These are phyloP conservation scores for Fusarium globosum DNA, from an alignment of 2,329 filamentous ascomycete genomes.

Conservation along the genomic window DNA sequence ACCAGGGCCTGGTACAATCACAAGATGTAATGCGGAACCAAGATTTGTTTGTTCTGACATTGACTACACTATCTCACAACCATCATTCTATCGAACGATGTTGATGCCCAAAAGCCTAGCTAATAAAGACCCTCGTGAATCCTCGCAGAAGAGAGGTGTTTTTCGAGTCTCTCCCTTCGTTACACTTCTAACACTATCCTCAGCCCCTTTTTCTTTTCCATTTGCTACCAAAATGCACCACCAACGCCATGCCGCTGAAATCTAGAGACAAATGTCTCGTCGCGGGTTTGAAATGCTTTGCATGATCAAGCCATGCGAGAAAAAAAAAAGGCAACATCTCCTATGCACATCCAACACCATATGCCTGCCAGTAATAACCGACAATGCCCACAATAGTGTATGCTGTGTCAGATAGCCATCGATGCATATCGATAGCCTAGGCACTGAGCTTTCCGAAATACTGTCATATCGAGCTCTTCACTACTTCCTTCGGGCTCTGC, in stretches of 20 bases:
- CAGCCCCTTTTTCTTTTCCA: slow-evolving; percentile 17
- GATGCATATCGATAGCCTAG: background rate
- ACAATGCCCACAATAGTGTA: background rate
- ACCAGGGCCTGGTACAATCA: background rate
- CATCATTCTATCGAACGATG: background rate
- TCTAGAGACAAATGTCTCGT: slow-evolving; percentile 40
- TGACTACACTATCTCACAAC: slow-evolving; percentile 25
- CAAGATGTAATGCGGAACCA: background rate
- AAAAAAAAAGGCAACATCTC: slow-evolving; percentile 24
- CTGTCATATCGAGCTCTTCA: background rate
- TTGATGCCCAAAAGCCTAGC: background rate
- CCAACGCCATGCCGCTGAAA: slow-evolving; percentile 46
- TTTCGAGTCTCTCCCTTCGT: background rate
- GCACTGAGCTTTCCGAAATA: background rate
- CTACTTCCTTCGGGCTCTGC: background rate
- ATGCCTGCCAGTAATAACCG: background rate
- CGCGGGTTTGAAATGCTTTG: slow-evolving; percentile 41
- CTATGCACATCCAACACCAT: slow-evolving; percentile 2
- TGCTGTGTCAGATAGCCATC: background rate
- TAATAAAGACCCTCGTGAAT: background rate
- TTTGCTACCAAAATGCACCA: slow-evolving; percentile 39
- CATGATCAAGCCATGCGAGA: slow-evolving; percentile 21
- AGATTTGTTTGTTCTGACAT: slow-evolving; percentile 14
- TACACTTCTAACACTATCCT: background rate
- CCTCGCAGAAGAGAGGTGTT: background rate